These are phyloP conservation scores for Sphaerostilbella broomeana DNA, from an alignment of 2,329 filamentous ascomycete genomes.

Conservation along the genomic window DNA sequence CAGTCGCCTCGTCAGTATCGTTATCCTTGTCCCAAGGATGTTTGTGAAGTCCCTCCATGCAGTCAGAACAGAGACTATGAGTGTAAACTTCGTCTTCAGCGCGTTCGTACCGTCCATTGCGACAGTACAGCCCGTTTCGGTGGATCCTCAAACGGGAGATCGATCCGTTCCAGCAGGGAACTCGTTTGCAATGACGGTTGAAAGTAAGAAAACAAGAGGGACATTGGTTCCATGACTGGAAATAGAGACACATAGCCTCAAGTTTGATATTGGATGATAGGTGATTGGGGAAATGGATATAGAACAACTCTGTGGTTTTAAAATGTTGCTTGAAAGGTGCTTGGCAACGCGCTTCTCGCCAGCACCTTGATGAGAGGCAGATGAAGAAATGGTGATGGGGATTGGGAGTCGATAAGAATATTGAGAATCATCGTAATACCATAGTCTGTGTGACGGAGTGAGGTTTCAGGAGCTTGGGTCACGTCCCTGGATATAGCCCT, in stretches of 20 bases:
- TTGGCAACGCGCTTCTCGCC: no score
- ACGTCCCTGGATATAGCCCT: no score
- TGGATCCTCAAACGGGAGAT: constrained; percentile 10
- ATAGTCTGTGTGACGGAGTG: no score
- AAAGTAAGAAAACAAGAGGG: constrained; percentile 14
- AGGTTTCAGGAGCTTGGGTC: no score
- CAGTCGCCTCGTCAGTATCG: no score
- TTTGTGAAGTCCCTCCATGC: constrained; percentile 1
- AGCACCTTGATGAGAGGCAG: no score
- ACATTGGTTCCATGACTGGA: constrained; percentile 15
- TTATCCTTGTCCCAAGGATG: not conserved
- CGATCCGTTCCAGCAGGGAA: constrained; percentile 18
- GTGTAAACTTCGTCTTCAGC: constrained; percentile 12
- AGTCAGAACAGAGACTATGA: constrained; percentile 4
- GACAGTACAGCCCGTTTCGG: constrained; percentile 15
- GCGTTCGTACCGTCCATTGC: constrained; percentile 11
- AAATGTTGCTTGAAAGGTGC: not conserved
- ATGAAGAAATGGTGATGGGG: no score
- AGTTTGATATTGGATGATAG: not conserved
- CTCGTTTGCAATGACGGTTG: constrained; percentile 14
- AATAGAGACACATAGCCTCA: constrained; percentile 18
- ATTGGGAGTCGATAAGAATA: no score
- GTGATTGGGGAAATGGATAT: not conserved
- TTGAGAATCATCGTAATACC: no score
- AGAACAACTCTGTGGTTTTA: no score